phyloP scores from a whole-genome alignment of 2,329 filamentous ascomycete genomes.

The Plectosphaerella cucumerina region DNA sequence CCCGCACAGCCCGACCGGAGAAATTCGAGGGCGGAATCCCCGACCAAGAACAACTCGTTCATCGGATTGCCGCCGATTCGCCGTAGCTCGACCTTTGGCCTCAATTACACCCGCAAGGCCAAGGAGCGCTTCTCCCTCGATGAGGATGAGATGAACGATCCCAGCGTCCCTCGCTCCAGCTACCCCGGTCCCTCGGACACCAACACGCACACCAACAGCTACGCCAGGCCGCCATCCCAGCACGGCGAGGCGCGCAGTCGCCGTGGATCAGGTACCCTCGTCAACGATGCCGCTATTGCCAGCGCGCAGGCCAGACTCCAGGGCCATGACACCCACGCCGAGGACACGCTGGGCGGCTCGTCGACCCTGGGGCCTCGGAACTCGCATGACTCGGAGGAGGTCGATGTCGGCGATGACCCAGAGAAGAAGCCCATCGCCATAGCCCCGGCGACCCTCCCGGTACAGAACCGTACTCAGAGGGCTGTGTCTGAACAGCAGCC shows the following conservation, averaged over 20 bases:
- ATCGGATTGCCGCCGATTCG: constrained; percentile 55
- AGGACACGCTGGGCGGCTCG: not conserved
- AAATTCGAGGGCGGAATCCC: constrained; percentile 4
- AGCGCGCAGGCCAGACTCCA: not conserved
- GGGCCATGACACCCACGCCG: not conserved
- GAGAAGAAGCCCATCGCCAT: not conserved
- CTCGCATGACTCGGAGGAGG: not conserved
- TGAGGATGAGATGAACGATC: constrained; percentile 26
- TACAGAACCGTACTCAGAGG: not conserved
- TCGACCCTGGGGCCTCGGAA: not conserved
- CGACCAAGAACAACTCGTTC: constrained; percentile 46
- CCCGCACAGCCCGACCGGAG: not conserved
- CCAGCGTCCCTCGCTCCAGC: not conserved
- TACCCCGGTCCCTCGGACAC: not conserved
- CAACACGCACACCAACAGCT: too few species aligned
- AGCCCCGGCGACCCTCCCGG: not conserved
- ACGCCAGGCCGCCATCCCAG: not conserved
- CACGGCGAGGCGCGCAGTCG: not conserved
- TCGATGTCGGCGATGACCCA: constrained; percentile 1
- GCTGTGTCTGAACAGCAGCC: too few species aligned
- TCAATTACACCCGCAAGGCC: constrained; percentile 29
- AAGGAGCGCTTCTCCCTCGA: constrained; percentile 24
- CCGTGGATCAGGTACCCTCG: not conserved
- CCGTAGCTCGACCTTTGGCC: constrained; percentile 51
- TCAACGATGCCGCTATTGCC: not conserved